Evolutionary conservation across 352 stramenopile species (phyloP), one percentile per base, ranked within the genome.

Genomic region (Globisporangium lucens): DNA sequence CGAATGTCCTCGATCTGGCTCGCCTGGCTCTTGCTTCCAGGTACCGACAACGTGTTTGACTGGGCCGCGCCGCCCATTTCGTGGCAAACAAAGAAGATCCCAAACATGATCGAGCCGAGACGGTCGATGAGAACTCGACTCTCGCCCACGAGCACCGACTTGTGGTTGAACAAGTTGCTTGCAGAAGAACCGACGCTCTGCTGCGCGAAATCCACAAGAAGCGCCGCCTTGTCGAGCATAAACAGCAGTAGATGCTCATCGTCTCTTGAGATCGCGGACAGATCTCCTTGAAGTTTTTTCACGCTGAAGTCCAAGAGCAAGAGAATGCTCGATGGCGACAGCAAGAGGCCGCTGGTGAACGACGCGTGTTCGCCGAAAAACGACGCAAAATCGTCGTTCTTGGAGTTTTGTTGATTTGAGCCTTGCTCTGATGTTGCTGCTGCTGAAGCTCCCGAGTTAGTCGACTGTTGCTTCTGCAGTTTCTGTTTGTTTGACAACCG

Each of bases 221-320:
- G 22, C 4, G 55, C 64, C 1, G 71, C 65, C 10, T 67, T 66
- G 30, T 56, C 61, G 4, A 74, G 58, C 55, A 66, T 47, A 22
- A 76, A 76, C 12, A 68, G 38, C 4, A 76, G n/a, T 12, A 76
- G n/a, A 22, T 61, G 27, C 38, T 69, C 67, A 24, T 76, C 71
- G 53, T 74, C 71, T 52, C 67, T 60, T 8, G 68, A 59, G 22
- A 74, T 30, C 0, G 17, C 27, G 7, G 53, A n/a, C 1, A 53
- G 3, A 8, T 33, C 27, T 3, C 33, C 27, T 27, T 61, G 53
- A 7, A 76, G 38, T 41, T 72, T 74, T 22, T 17, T 51, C 36
- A 52, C 15, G 29, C 61, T 56, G 29, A 56, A 70, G 12, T 65
- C 49, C 22, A 72, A 47, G 13, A 76, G 29, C 24, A 61, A 63